Evolutionary conservation across 192 early-diverging fungal species (phyloP).

Genomic region (Lobosporangium transversale): DNA sequence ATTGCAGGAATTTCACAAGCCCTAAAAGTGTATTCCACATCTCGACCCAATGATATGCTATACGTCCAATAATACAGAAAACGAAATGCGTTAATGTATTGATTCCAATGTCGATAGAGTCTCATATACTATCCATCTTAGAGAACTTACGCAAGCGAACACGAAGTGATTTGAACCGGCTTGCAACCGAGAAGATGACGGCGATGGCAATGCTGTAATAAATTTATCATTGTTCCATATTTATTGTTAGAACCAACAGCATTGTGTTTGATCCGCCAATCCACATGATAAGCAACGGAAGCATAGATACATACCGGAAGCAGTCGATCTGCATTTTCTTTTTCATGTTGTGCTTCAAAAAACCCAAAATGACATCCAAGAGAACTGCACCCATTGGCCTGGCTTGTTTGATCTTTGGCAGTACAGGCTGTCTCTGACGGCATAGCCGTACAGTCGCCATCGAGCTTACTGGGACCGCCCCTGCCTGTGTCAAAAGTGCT

Average conservation of each 20-base stretch:
- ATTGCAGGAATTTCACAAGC: conserved; percentile 54
- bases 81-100: too few relatives aligned
- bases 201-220: conserved; percentile 26
- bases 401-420: conserved; percentile 53
- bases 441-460: conserved; percentile 15
- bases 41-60: conserved; percentile 67
- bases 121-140: too few relatives aligned
- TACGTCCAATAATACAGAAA: background rate
- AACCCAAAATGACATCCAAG: conserved; percentile 59
- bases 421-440: conserved; percentile 55
- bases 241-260: too few relatives aligned
- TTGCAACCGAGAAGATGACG: conserved; percentile 30
- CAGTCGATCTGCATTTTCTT: conserved; percentile 62
- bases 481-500: background rate
- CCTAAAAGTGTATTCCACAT: conserved; percentile 63
- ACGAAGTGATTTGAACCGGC: conserved; percentile 32
- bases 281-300: too few relatives aligned
- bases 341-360: conserved; percentile 65
- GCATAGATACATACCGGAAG: conserved; percentile 51
- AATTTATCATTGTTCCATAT: too few relatives aligned
- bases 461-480: background rate
- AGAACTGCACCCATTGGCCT: conserved; percentile 54
- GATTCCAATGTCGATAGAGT: too few relatives aligned
- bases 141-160: conserved; percentile 44
- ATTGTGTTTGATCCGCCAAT: background rate